A percentile compares a stretch with the other conserved stretches of the same genome.
Conservation (phyloP, 106 monocot genomes). For the Dendrobium nobile region DNA sequence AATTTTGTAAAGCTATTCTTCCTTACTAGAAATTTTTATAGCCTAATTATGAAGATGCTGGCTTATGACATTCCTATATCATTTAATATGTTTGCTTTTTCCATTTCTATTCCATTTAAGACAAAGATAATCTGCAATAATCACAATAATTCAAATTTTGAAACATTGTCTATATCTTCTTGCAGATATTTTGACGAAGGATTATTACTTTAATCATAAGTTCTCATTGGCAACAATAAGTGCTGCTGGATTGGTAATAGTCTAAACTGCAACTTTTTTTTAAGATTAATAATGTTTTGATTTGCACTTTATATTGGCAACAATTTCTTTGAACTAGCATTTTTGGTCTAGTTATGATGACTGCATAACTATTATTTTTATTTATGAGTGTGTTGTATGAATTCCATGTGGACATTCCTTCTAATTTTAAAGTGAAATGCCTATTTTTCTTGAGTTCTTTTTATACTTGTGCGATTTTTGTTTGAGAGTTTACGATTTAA, state of each 20-base stretch:
- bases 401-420: neutral
- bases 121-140: neutral
- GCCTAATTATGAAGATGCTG: neutral
- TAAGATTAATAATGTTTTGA: neutral
- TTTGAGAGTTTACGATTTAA: neutral
- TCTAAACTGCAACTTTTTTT: slow-evolving; percentile 1
- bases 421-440: neutral
- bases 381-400: neutral
- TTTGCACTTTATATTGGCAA: neutral
- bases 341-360: neutral
- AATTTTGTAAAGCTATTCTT: neutral
- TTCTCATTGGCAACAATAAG: slow-evolving; percentile 35
- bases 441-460: neutral
- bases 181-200: slow-evolving; percentile 81
- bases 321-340: neutral
- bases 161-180: neutral
- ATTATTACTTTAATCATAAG: slow-evolving; percentile 66
- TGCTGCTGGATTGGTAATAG: slow-evolving; percentile 47
- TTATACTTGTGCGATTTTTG: neutral
- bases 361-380: neutral
- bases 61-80: neutral
- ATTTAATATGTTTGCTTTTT: neutral
- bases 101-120: neutral
- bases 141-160: neutral
- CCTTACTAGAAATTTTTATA: neutral